These are phyloP conservation scores for Marasmius sp. DNA, from an alignment of 1,284 basidiomycete species.

Conservation along the genomic window DNA sequence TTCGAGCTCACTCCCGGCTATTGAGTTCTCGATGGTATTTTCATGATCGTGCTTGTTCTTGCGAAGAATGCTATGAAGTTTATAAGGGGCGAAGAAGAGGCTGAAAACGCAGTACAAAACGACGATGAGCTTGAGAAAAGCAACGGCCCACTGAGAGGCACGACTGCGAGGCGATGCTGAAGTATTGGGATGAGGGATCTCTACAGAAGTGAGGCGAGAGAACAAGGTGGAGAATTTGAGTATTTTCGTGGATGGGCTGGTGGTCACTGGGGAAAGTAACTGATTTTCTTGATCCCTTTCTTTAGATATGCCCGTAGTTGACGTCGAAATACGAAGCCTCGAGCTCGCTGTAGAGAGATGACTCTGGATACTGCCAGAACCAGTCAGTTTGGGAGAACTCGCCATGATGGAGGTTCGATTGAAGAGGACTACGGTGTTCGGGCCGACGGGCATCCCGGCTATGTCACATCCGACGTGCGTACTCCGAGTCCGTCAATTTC, in stretches of 20 bases:
- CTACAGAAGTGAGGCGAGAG: constrained; percentile 6
- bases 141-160: constrained; percentile 24
- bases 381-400: constrained; percentile 14
- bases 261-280: constrained; percentile 2
- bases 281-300: constrained; percentile 8
- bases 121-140: constrained; percentile 32
- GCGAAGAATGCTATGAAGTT: constrained; percentile 21
- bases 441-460: not conserved
- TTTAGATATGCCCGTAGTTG: constrained; percentile 15
- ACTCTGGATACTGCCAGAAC: constrained; percentile 44
- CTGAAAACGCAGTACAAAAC: constrained; percentile 42
- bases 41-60: not conserved
- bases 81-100: constrained; percentile 37
- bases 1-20: no score
- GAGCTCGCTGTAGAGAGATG: constrained; percentile 43
- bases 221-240: constrained; percentile 13
- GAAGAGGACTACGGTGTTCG: no score
- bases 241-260: constrained; percentile 3
- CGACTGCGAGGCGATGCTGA: constrained; percentile 22
- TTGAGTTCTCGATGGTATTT: no score
- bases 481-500: not conserved
- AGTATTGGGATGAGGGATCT: constrained; percentile 7
- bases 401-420: not conserved
- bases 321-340: constrained; percentile 32
- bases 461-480: not conserved